phyloP scores from a whole-genome alignment of 139 green algal species.

The Nannochloris sp. region DNA sequence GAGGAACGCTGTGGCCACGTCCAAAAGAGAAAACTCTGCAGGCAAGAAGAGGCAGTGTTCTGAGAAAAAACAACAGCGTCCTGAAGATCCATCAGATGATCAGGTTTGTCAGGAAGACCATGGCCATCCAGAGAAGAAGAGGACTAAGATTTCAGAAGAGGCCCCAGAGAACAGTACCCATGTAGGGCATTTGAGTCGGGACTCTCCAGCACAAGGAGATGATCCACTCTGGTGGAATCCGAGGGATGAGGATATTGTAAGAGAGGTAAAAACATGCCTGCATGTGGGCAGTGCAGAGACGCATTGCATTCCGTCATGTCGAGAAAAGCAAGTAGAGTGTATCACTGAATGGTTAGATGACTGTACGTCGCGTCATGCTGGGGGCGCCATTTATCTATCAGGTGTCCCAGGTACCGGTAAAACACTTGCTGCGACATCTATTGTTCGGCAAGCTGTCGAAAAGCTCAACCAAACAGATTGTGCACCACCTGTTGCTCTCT shows the following conservation, averaged over 20 bases:
- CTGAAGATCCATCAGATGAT: too few relatives aligned
- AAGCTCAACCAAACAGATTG: neutral
- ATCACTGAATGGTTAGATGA: constrained; percentile 14
- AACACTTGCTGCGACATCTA: constrained; percentile 34
- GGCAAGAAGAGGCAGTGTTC: too few relatives aligned
- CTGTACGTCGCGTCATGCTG: constrained; percentile 1
- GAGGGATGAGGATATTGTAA: neutral
- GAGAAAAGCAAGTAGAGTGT: constrained; percentile 21
- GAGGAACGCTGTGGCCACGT: too few relatives aligned
- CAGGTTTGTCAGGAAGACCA: too few relatives aligned
- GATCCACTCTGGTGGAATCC: constrained; percentile 15
- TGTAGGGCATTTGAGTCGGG: too few relatives aligned
- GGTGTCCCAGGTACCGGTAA: constrained; percentile 45
- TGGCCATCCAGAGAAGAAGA: too few relatives aligned
- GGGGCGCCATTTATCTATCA: constrained; percentile 32
- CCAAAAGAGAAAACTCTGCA: too few relatives aligned
- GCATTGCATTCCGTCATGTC: constrained; percentile 15
- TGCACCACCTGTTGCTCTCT: constrained; percentile 30
- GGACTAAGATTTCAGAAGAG: too few relatives aligned
- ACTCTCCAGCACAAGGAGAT: neutral
- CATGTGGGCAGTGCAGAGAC: constrained; percentile 8
- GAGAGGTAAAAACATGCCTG: constrained; percentile 16
- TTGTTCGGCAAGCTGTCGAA: neutral
- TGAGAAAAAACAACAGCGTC: too few relatives aligned
- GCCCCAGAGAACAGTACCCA: too few relatives aligned